Evolutionary conservation across 495 filamentous ascomycete genomes (phyloP), one percentile per base, ranked within the genome.

Genomic region (Xylaria palmicola): DNA sequence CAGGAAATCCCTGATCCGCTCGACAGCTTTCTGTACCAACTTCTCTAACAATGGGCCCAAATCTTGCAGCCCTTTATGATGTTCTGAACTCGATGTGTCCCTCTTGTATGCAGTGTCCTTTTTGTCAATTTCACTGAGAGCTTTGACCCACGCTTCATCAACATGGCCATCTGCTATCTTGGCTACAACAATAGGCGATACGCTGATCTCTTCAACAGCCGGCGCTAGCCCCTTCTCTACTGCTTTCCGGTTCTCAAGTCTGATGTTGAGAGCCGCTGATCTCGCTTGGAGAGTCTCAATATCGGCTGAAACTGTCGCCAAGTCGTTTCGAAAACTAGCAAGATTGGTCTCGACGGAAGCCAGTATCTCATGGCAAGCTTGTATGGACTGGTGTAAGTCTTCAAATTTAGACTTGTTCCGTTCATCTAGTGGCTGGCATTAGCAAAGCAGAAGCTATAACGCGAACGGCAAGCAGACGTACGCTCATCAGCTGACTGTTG

Each of bases 281-380:
- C 92, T 86, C 32, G 88, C 85, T 72, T 98, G 94, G 17, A 98
- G 78, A 13, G 85, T 91, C 75, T 98, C 95, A 27, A 98, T 98
- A 68, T 98, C 94, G 3, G 90, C 86, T 8, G 94, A 97, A 6
- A 98, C 95, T 1, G 85, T 83, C 3, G 91, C 92, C 13, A 98
- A 81, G 71, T 98, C 94, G 50, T 88, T 89, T 74, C 93, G 92
- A 67, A 98, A 98, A 69, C 88, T 91, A 43, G 90, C 90, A 50
- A 98, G 76, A 69, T 97, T 97, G 17, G 83, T 83, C 74, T 98
- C 93, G 47, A 98, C 93, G 1, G 95, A 96, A 69, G 86, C 89
- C 40, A 97, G 85, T 41, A 98, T 91, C 66, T 96, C 90, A 73
- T 98, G 93, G 71, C 94, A 98, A 29, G 90, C 90, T 72, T 82